A percentile compares a stretch with the other conserved stretches of the same genome.
Evolutionary conservation across 2,329 filamentous ascomycete species (phyloP).

Genomic region (Pyrenophora tritici-repentis): DNA sequence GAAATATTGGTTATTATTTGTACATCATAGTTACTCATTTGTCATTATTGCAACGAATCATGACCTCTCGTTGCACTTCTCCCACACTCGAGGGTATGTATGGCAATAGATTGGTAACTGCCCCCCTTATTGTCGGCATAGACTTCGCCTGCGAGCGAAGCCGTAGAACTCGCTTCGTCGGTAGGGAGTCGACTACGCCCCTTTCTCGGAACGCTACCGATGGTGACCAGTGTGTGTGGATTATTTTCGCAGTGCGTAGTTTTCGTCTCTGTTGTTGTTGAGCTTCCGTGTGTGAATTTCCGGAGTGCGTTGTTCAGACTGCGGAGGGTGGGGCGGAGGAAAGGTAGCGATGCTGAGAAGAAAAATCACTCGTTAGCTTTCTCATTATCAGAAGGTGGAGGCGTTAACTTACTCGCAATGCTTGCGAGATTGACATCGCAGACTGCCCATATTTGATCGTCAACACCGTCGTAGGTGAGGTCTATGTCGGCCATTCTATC

Average conservation of each 20-base stretch:
- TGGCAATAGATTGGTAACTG: too few relatives aligned
- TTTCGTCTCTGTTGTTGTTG: too few relatives aligned
- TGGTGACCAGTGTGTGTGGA: slow-evolving; percentile 12
- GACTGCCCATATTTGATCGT: slow-evolving; percentile 33
- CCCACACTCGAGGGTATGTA: too few relatives aligned
- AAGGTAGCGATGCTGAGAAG: slow-evolving; percentile 22
- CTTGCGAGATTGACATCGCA: slow-evolving; percentile 32
- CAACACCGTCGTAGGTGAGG: slow-evolving; percentile 28
- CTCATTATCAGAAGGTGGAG: neutral
- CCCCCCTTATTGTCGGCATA: too few relatives aligned
- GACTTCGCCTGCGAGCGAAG: too few relatives aligned
- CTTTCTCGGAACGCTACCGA: slow-evolving; percentile 12
- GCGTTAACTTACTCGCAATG: slow-evolving; percentile 20
- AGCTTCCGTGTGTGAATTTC: too few relatives aligned
- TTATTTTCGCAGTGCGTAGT: slow-evolving; percentile 3
- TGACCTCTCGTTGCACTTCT: too few relatives aligned
- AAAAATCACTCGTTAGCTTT: neutral
- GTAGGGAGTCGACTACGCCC: neutral
- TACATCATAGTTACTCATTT: too few relatives aligned
- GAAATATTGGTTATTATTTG: too few relatives aligned
- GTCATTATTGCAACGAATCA: too few relatives aligned
- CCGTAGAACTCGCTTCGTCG: too few relatives aligned
- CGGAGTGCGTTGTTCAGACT: slow-evolving; percentile 7
- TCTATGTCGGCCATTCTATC: slow-evolving; percentile 18
- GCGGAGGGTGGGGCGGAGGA: slow-evolving; percentile 27